Conservation (phyloP, 345 rosid genomes). For the Eutrema heterophyllum region DNA sequence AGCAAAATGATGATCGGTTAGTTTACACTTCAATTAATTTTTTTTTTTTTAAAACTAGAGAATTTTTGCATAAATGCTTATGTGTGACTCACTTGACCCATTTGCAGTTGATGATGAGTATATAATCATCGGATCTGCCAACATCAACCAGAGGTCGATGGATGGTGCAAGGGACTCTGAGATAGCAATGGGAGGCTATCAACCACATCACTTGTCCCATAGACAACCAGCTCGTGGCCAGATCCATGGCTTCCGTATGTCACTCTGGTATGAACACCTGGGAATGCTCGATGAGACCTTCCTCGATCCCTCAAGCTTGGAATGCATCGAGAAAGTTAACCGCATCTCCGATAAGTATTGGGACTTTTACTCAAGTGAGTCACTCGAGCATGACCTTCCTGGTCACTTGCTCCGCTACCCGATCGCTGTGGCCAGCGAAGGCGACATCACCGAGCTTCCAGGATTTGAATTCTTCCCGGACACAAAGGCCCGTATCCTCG, state of each 20-base stretch:
- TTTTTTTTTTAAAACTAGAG: too few species aligned
- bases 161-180: conserved; percentile 98
- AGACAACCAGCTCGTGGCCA: conserved; percentile 93
- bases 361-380: conserved; percentile 78
- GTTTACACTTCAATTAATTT: conserved; percentile 12
- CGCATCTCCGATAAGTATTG: conserved; percentile 77
- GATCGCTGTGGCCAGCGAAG: conserved; percentile 54
- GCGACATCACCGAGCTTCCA: conserved; percentile 61
- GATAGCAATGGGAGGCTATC: conserved; percentile 98
- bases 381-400: conserved; percentile 74
- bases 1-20: conserved; percentile 98
- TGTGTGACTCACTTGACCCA: neutral
- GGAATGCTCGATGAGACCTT: conserved; percentile 84
- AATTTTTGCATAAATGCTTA: neutral
- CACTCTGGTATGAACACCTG: conserved; percentile 93
- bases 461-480: conserved; percentile 82
- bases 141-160: conserved; percentile 99
- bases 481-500: conserved; percentile 82
- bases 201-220: conserved; percentile 75
- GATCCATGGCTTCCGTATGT: conserved; percentile 93
- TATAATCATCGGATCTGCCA: conserved; percentile 91
- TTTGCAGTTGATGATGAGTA: conserved; percentile 94
- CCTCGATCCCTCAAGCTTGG: conserved; percentile 64
- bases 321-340: conserved; percentile 71
- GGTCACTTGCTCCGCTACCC: conserved; percentile 99